Percentiles rank a stretch among this genome's conserved stretches.
phyloP scores from a whole-genome alignment of 2,329 filamentous ascomycete genomes.

The Trichoderma sp. region DNA sequence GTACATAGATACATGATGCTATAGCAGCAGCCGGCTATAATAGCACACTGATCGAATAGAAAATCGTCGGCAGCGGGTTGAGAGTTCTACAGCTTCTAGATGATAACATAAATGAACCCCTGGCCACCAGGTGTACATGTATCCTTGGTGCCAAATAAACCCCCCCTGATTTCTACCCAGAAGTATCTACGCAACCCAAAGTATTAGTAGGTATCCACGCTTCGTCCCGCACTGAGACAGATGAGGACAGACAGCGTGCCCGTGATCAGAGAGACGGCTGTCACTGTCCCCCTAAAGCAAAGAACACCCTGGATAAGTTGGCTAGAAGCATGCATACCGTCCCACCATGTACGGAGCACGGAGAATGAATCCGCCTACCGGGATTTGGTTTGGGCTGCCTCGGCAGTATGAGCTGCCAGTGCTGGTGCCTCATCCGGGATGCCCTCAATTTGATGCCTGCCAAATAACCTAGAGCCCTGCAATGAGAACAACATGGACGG shows the following conservation, averaged over 20 bases:
- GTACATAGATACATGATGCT: too few species aligned
- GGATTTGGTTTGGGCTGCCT: not conserved
- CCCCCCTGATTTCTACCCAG: too few species aligned
- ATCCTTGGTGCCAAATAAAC: too few species aligned
- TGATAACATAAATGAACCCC: not conserved
- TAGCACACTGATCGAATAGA: not conserved
- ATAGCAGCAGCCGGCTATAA: too few species aligned
- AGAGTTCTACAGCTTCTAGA: not conserved
- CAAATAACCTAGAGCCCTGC: not conserved
- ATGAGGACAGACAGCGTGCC: too few species aligned
- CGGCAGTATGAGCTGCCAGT: not conserved
- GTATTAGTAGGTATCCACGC: too few species aligned
- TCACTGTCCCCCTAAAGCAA: not conserved
- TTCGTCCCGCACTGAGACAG: too few species aligned
- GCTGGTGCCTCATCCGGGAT: not conserved
- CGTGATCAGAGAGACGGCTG: too few species aligned
- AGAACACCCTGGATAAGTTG: not conserved
- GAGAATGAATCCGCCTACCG: not conserved
- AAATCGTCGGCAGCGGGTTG: too few species aligned
- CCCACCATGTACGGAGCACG: too few species aligned
- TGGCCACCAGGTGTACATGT: too few species aligned
- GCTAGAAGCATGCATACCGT: not conserved
- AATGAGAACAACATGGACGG: not conserved
- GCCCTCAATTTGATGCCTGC: not conserved
- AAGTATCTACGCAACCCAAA: too few species aligned